Evolutionary conservation across 23 red algal species (phyloP).

Genomic region (Agarophyton chilense): DNA sequence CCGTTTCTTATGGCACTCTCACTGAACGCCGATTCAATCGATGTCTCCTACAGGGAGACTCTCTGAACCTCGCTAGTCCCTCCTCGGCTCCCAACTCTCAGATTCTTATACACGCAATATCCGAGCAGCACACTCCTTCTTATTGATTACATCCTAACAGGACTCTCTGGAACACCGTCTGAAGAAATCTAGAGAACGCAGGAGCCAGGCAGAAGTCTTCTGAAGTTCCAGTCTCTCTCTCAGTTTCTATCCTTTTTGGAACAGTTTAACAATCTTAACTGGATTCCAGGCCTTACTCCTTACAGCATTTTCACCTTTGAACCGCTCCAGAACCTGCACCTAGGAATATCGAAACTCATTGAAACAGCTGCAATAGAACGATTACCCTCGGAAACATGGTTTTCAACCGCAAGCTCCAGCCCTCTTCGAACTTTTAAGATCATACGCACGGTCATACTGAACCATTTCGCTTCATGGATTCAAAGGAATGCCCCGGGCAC

Average conservation of each 20-base stretch:
- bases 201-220: background rate
- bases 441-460: background rate
- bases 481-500: background rate
- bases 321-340: conserved; percentile 19
- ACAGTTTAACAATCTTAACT: no score
- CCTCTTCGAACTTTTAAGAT: background rate
- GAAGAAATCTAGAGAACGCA: background rate
- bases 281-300: no score
- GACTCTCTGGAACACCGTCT: background rate
- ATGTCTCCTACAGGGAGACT: background rate
- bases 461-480: background rate
- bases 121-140: background rate
- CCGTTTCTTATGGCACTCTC: background rate
- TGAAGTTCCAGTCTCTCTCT: background rate
- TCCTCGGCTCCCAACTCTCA: background rate
- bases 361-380: conserved; percentile 3
- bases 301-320: background rate
- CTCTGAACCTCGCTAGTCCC: background rate
- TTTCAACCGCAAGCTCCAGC: background rate
- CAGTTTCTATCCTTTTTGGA: no score
- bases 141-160: background rate
- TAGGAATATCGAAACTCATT: conserved; percentile 7
- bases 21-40: background rate
- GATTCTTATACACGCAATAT: background rate
- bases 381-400: background rate